Base-by-base conservation (phyloP, 148 eudicot genomes). In the Diospyros kaki region DNA sequence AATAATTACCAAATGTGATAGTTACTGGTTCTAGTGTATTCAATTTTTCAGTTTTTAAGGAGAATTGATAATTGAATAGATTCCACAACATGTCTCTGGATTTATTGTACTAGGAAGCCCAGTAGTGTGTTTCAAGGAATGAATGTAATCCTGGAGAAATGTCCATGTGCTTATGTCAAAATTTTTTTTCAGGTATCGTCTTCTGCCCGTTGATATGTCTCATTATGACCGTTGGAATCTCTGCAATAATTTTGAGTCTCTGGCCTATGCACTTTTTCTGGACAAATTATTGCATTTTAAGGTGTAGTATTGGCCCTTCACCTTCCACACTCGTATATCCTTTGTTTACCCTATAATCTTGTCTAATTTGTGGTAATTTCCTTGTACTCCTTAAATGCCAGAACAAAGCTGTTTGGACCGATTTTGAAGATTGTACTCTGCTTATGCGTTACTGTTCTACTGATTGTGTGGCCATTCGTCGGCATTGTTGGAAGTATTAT, bases 371-470 rank as follows among this genome's bases (percentile, higher is more conserved):
- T 60, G 38, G 41, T 59, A 46, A 69, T 54, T 76, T 43, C 14
- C 42, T 78, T 41, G 50, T 48, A 74, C 79, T 62, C 53, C 56
- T 70, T 83, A 45, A 38, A 81, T 81, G 60, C 72, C 93, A 95
- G 98, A 58, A 82, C 96, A 11, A 92, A 89, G 83, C 83, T 85
- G 79, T 83, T 93, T 12, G 98, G 98, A 52, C 97, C 97, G 46
- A 85, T 85, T 64, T 78, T 93, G 90, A 93, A 91, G 88, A 62
- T 91, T 73, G 84, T 91, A 67, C 55, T 91, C 48, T 85, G 89
- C 77, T 66, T 88, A 62, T 83, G 73, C 67, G 73, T 88, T 62
- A 45, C 83, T 58, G 75, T 75, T 72, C 63, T 78, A 48, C 81
- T 87, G 80, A 77, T 91, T 60, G 64, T 86, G 60, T 91, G 97